These are phyloP conservation scores for Hibiscus tridactylites DNA, from an alignment of 345 rosid genomes.

Conservation along the genomic window DNA sequence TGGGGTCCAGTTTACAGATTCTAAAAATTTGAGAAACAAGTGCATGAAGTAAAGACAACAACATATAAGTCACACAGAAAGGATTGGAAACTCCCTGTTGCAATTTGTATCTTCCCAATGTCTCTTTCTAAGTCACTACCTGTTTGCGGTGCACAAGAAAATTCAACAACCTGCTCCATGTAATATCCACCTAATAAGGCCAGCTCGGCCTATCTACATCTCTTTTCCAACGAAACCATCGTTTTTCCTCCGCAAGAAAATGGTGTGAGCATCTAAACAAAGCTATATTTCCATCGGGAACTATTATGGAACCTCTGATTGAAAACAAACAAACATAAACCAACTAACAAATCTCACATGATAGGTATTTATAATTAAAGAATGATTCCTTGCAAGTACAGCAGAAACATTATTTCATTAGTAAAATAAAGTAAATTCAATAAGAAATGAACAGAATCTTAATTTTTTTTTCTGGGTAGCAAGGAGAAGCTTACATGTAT, in stretches of 20 bases:
- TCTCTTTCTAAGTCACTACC: conserved; percentile 5
- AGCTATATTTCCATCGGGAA: neutral
- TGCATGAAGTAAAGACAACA: conserved; percentile 21
- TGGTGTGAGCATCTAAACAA: neutral
- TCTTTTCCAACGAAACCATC: neutral
- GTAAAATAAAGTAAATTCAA: too few relatives aligned
- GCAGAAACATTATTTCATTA: neutral
- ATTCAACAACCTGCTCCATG: neutral
- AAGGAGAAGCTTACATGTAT: neutral
- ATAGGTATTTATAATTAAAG: too few relatives aligned
- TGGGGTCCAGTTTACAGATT: conserved; percentile 24
- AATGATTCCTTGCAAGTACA: neutral
- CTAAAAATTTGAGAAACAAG: conserved; percentile 22
- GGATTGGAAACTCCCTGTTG: conserved; percentile 4
- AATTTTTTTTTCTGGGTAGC: neutral
- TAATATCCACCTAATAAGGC: neutral
- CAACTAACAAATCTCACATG: neutral
- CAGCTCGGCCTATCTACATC: neutral
- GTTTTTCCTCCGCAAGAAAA: neutral
- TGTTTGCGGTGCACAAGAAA: conserved; percentile 1
- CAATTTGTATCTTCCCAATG: conserved; percentile 19
- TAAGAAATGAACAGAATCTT: neutral
- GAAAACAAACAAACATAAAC: neutral
- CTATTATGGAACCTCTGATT: neutral
- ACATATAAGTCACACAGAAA: conserved; percentile 25